Base-by-base conservation (phyloP, 805 yeast genomes). In the Saccharomycopsis javanensis region DNA sequence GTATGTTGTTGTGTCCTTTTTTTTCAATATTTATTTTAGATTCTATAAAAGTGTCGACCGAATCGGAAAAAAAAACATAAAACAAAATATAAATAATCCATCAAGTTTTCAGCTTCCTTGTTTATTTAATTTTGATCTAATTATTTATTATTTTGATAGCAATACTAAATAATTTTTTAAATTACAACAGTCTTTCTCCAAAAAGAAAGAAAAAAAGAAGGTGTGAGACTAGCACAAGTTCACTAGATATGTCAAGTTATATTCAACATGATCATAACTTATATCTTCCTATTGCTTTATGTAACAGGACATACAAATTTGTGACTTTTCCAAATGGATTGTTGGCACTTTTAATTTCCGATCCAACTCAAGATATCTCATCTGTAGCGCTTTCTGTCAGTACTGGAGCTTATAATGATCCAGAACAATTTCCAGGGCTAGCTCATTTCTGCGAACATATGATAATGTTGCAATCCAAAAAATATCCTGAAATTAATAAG, bases 361-460 rank as follows among this genome's bases (percentile, higher is more conserved):
- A 92, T 64, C 84, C 91, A 0, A 71, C 81, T 0, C 79, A 81
- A 15, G 82, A 80, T 50, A 63, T 76, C 13, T 83, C 86, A 2
- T 78, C 94, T 0, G 84, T 87, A 18, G 82, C 96, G 0, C 64
- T 92, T 5, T 79, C 88, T 38, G 88, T 90, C 1, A 83, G 84
- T 2, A 74, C 88, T 0, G 99, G 99, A 7, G 83, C 96, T 1
- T 83, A 82, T 64, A 75, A 82, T 51, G 97, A 92, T 62, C 92
- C 96, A 0, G 73, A 71, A 5, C 76, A 75, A 4, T 63, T 85
- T 1, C 82, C 82, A 0, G 99, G 99, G 0, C 66, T 92, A 37
- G 98, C 98, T 0, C 99, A 92, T 71, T 77, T 88, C 58, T 85
- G 95, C 64, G 97, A 89, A 65, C 96, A 89, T 67, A 74, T 86